A percentile compares a stretch with the other conserved stretches of the same genome.
Conservation (phyloP, 805 yeast species). For the Wickerhamomyces chambardii region DNA sequence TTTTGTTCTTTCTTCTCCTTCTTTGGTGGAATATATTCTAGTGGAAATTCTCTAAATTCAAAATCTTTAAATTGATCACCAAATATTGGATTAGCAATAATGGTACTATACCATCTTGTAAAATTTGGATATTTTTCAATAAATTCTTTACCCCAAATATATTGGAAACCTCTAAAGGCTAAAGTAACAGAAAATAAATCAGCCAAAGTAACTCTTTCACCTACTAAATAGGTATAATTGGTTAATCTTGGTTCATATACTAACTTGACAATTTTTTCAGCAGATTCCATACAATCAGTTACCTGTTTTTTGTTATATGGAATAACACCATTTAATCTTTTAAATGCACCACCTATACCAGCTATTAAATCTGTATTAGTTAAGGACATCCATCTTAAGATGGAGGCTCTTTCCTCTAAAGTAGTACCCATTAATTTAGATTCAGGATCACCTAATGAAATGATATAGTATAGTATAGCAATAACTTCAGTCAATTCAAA, state of each 20-base stretch:
- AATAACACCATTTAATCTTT: slow-evolving; percentile 65
- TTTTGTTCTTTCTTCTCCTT: too few relatives aligned
- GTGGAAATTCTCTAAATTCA: slow-evolving; percentile 55
- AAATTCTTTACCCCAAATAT: slow-evolving; percentile 58
- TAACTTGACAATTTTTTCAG: slow-evolving; percentile 27
- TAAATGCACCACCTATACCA: slow-evolving; percentile 52
- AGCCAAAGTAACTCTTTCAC: slow-evolving; percentile 59
- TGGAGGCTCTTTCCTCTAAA: slow-evolving; percentile 49
- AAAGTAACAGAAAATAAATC: slow-evolving; percentile 48
- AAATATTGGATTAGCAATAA: slow-evolving; percentile 21
- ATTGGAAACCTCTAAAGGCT: slow-evolving; percentile 44
- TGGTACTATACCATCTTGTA: slow-evolving; percentile 48
- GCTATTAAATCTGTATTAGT: slow-evolving; percentile 59
- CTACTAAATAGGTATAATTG: slow-evolving; percentile 58
- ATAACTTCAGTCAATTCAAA: slow-evolving; percentile 61
- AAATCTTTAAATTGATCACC: slow-evolving; percentile 39
- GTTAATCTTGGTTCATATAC: slow-evolving; percentile 49
- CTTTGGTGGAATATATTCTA: slow-evolving; percentile 68
- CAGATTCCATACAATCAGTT: too few relatives aligned
- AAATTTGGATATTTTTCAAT: slow-evolving; percentile 51
- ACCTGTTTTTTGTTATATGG: too few relatives aligned
- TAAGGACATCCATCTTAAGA: slow-evolving; percentile 73
- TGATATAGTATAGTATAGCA: slow-evolving; percentile 31
- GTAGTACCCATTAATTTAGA: too few relatives aligned
- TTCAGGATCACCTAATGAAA: slow-evolving; percentile 20